Conservation (phyloP, 1,284 basidiomycete genomes). For the Fistulinella cinereoalba region DNA sequence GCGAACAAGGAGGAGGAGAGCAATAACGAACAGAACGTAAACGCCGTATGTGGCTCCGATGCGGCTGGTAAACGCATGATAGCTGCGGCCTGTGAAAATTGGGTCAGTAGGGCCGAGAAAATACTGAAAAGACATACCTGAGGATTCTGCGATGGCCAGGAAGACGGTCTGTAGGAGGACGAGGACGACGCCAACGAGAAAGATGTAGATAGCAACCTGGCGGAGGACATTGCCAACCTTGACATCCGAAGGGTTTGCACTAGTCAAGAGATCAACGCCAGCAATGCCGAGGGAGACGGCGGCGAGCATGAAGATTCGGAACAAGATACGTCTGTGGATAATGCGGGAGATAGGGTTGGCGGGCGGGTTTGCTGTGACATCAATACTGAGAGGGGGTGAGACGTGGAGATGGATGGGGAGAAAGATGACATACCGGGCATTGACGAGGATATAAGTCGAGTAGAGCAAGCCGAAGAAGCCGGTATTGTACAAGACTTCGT, state of each 20-base stretch:
- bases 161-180: slow-evolving; percentile 32
- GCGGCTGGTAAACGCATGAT: slow-evolving; percentile 15
- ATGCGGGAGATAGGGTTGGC: slow-evolving; percentile 34
- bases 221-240: slow-evolving; percentile 28
- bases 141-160: slow-evolving; percentile 29
- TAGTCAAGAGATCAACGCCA: too few relatives aligned
- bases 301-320: slow-evolving; percentile 27
- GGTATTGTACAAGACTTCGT: slow-evolving; percentile 32
- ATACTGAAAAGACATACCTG: slow-evolving; percentile 6
- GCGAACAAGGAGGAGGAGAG: slow-evolving; percentile 40
- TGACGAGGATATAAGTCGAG: slow-evolving; percentile 29
- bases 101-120: neutral
- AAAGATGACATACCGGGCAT: slow-evolving; percentile 34
- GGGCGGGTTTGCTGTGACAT: slow-evolving; percentile 23
- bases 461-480: slow-evolving; percentile 42
- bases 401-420: fast-evolving
- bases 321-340: slow-evolving; percentile 31
- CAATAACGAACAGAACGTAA: slow-evolving; percentile 37
- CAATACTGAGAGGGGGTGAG: slow-evolving; percentile 12
- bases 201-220: slow-evolving; percentile 40
- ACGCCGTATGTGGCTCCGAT: slow-evolving; percentile 35
- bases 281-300: slow-evolving; percentile 23
- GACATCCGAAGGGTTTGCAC: neutral
- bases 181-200: slow-evolving; percentile 42
- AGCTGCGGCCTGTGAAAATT: slow-evolving; percentile 8